A percentile compares a stretch with the other conserved stretches of the same genome.
Evolutionary conservation across 2,329 filamentous ascomycete species (phyloP).

Genomic region (Botrytis galanthina): DNA sequence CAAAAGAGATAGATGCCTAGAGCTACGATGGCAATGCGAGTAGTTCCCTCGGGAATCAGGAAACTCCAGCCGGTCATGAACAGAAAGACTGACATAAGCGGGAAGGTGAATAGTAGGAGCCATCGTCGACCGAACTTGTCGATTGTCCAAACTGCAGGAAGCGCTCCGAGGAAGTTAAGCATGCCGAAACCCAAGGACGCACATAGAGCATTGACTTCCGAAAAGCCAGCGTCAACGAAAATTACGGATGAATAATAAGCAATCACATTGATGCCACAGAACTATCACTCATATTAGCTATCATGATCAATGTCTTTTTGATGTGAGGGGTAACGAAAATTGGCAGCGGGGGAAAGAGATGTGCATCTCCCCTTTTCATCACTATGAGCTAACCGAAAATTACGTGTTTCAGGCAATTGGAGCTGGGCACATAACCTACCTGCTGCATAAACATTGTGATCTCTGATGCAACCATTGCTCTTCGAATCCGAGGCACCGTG

Average conservation of each 20-base stretch:
- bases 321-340: neutral
- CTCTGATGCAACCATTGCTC: constrained; percentile 56
- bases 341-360: neutral
- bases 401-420: neutral
- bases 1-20: constrained; percentile 63
- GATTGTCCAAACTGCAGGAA: constrained; percentile 64
- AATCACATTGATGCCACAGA: constrained; percentile 54
- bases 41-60: constrained; percentile 44
- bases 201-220: constrained; percentile 50
- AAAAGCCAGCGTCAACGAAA: constrained; percentile 55
- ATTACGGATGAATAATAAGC: constrained; percentile 62
- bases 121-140: constrained; percentile 66
- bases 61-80: constrained; percentile 54
- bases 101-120: constrained; percentile 62
- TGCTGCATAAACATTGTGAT: constrained; percentile 65
- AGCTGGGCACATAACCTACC: neutral
- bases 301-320: neutral
- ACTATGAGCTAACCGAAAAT: neutral
- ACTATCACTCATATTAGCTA: constrained; percentile 29
- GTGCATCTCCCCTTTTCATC: neutral
- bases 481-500: constrained; percentile 48
- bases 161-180: constrained; percentile 63
- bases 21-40: constrained; percentile 43
- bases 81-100: constrained; percentile 56
- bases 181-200: constrained; percentile 63